Evolutionary conservation across 495 filamentous ascomycete species (phyloP), one percentile per base, ranked within the genome.

Genomic region (Apiosordaria backusii): DNA sequence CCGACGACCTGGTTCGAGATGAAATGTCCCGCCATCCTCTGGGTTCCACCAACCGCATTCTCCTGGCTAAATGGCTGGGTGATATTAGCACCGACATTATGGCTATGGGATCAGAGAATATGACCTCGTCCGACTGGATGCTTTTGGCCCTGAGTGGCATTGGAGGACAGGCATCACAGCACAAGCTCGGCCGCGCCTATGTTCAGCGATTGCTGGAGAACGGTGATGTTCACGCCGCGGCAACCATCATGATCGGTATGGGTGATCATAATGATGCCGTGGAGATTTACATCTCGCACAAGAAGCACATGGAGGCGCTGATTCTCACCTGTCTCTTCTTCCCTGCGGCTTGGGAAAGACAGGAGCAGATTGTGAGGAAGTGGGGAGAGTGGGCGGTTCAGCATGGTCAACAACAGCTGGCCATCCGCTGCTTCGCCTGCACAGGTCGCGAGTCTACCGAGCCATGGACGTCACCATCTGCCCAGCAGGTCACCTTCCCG

Each of bases 111-210:
- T 86, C 92, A 0, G 90, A 96, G 61, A 89, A 91, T 26, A 91
- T 92, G 80, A 93, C 92, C 50, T 89, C 90, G 1, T 89, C 89
- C 1, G 96, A 97, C 76, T 99, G 95, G 96, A 97, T 99, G 93
- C 82, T 98, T 66, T 81, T 99, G 5, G 95, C 95, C 16, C 80
- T 99, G 61, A 98, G 92, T 72, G 88, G 90, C 27, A 96, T 98
- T 82, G 85, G 86, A 61, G 87, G 89, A 1, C 83, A 89, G 63
- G 86, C 88, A 15, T 92, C 92, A 5, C 90, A 93, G 70, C 91
- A 95, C 69, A 95, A 93, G 72, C 88, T 98, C 61, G 93, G 90
- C 21, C 90, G 96, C 60, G 91, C 92, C 10, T 97, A 96, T 75
- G 93, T 97, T 22, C 92, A 96, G 80, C 88, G 93, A 64, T 79